A percentile compares a stretch with the other conserved stretches of the same genome.
These are phyloP conservation scores for Lodderomyces theae DNA, from an alignment of 1,139 yeast genomes.

Conservation along the genomic window DNA sequence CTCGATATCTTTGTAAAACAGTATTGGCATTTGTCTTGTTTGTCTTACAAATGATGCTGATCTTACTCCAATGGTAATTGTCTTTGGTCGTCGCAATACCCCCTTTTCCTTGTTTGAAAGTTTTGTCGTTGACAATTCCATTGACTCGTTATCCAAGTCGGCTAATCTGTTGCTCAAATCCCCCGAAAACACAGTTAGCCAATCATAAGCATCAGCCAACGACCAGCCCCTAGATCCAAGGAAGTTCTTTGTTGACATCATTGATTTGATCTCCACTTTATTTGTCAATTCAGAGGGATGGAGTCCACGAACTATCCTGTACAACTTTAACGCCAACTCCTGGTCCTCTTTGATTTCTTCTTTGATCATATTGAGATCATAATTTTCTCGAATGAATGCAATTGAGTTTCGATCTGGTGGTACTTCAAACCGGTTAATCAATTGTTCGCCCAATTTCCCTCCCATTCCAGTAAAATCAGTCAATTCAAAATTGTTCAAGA, in stretches of 20 bases:
- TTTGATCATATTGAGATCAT: constrained; percentile 32
- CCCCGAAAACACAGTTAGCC: constrained; percentile 83
- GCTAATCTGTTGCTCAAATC: constrained; percentile 69
- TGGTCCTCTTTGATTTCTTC: constrained; percentile 38
- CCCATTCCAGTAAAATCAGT: constrained; percentile 88
- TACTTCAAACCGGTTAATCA: constrained; percentile 44
- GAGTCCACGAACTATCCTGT: constrained; percentile 64
- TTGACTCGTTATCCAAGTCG: constrained; percentile 71
- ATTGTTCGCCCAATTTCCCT: constrained; percentile 76
- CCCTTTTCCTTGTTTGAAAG: constrained; percentile 20
- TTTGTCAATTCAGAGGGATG: constrained; percentile 51
- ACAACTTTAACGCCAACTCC: constrained; percentile 48
- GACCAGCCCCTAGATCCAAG: constrained; percentile 45
- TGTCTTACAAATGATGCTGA: constrained; percentile 24
- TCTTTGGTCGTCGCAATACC: constrained; percentile 49
- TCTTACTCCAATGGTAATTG: constrained; percentile 38
- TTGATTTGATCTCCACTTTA: constrained; percentile 69
- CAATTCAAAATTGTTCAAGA: constrained; percentile 60
- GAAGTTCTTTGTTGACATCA: constrained; percentile 87
- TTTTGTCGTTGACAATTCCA: constrained; percentile 31
- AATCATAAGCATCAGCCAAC: constrained; percentile 60
- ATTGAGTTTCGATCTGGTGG: constrained; percentile 43
- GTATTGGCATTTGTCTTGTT: constrained; percentile 48
- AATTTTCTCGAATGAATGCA: constrained; percentile 46
- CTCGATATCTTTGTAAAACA: constrained; percentile 38